Conservation (phyloP, 768 basidiomycete species). For the Trametes punicea region DNA sequence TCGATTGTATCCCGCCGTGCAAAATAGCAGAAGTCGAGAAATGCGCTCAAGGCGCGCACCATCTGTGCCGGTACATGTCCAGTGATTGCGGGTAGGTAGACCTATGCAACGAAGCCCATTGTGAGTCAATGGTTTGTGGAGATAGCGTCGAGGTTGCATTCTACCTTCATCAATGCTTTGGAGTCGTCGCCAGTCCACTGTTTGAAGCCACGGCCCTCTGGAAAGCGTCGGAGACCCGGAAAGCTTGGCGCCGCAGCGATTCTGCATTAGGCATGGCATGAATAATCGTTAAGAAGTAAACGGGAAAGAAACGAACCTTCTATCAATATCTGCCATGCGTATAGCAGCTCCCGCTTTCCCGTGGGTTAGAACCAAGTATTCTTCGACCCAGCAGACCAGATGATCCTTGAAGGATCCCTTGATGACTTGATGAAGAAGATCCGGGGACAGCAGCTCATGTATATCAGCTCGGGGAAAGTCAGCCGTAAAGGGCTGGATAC, state of each 20-base stretch:
- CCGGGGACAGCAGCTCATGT: slow-evolving; percentile 19
- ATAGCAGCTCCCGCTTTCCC: slow-evolving; percentile 2
- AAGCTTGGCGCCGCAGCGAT: slow-evolving; percentile 18
- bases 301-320: slow-evolving; percentile 4
- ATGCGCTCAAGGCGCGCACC: slow-evolving; percentile 16
- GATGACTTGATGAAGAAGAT: slow-evolving; percentile 26
- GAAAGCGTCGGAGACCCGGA: slow-evolving; percentile 21
- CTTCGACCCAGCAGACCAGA: slow-evolving; percentile 22
- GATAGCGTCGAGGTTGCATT: background rate
- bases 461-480: slow-evolving; percentile 16
- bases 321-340: slow-evolving; percentile 21
- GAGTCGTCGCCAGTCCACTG: slow-evolving; percentile 31
- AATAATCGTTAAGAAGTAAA: background rate
- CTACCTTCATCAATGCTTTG: slow-evolving; percentile 30
- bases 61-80: slow-evolving; percentile 21
- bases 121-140: background rate
- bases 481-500: background rate
- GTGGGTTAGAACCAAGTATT: slow-evolving; percentile 7
- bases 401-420: slow-evolving; percentile 28
- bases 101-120: slow-evolving; percentile 3
- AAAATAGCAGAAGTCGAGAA: slow-evolving; percentile 28
- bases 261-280: background rate
- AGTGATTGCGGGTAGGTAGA: slow-evolving; percentile 24
- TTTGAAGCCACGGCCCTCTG: slow-evolving; percentile 25
- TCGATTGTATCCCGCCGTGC: slow-evolving; percentile 4